Conservation (phyloP, 352 stramenopile genomes). For the Thalassiosira pacifica region DNA sequence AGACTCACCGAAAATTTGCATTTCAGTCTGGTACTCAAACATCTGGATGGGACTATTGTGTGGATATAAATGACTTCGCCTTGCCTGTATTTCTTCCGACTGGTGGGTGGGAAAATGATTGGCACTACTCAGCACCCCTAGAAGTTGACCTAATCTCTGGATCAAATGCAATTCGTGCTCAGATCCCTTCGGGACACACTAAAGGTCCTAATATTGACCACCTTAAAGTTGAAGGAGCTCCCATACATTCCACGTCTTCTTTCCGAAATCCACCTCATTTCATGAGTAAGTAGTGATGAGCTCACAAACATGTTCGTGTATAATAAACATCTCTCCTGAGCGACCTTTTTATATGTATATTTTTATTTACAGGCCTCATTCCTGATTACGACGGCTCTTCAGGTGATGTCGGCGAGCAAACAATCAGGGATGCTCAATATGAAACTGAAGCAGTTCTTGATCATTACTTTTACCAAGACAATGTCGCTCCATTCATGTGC, state of each 20-base stretch:
- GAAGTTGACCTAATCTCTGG: slow-evolving; percentile 42
- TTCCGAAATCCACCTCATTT: slow-evolving; percentile 74
- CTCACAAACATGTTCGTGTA: not conserved
- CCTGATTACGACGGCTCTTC: not conserved
- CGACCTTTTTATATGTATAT: not conserved
- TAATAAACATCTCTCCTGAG: not conserved
- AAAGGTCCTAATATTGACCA: slow-evolving; percentile 62
- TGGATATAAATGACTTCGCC: slow-evolving; percentile 34
- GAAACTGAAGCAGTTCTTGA: slow-evolving; percentile 82
- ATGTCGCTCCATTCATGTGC: slow-evolving; percentile 76
- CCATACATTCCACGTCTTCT: slow-evolving; percentile 46
- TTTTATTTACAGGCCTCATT: slow-evolving; percentile 13
- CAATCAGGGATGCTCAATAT: slow-evolving; percentile 66
- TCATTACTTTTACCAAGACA: slow-evolving; percentile 81
- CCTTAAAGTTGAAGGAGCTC: slow-evolving; percentile 58
- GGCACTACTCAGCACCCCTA: slow-evolving; percentile 34
- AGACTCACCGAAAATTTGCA: too few relatives aligned
- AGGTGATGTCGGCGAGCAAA: slow-evolving; percentile 45
- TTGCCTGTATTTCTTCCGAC: slow-evolving; percentile 36
- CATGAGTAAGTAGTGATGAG: slow-evolving; percentile 35
- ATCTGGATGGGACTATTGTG: slow-evolving; percentile 26
- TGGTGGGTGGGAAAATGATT: slow-evolving; percentile 51
- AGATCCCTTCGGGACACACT: slow-evolving; percentile 36
- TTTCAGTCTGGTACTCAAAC: not conserved
- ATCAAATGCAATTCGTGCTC: slow-evolving; percentile 47